These are phyloP conservation scores for Spathaspora girioi DNA, from an alignment of 805 yeast species.

Conservation along the genomic window DNA sequence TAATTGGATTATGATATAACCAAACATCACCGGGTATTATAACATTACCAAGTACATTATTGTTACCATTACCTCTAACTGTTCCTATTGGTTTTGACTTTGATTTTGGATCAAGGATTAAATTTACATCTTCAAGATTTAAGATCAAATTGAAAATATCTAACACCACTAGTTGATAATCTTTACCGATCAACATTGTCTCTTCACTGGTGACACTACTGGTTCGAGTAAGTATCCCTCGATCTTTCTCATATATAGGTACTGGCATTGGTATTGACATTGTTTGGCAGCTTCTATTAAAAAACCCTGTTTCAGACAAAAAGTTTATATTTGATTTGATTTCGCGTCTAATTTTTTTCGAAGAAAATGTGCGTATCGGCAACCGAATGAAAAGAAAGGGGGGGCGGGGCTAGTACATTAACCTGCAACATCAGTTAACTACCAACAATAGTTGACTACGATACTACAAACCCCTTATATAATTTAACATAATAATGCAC, in stretches of 20 bases:
- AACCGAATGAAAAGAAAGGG: too few species aligned
- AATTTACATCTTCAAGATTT: slow-evolving; percentile 5
- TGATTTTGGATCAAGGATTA: slow-evolving; percentile 1
- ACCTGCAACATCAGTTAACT: too few species aligned
- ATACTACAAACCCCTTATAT: too few species aligned
- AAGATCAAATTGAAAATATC: slow-evolving; percentile 4
- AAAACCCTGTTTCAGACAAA: too few species aligned
- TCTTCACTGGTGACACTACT: neutral
- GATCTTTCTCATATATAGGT: neutral
- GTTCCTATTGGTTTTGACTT: too few species aligned
- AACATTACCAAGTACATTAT: slow-evolving; percentile 13
- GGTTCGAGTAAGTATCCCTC: neutral
- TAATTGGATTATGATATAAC: slow-evolving; percentile 30
- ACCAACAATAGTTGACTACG: too few species aligned
- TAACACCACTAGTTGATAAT: neutral
- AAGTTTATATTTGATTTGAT: too few species aligned
- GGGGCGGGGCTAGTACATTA: too few species aligned
- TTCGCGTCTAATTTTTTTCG: too few species aligned
- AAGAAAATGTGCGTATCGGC: too few species aligned
- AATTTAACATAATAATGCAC: too few species aligned
- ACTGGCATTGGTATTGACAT: neutral
- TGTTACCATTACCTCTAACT: neutral
- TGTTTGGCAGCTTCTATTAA: slow-evolving; percentile 8
- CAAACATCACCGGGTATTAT: slow-evolving; percentile 35
- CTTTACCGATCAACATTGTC: neutral